Conservation (phyloP, 23 red algal species). For the Gracilaria vermiculophylla region DNA sequence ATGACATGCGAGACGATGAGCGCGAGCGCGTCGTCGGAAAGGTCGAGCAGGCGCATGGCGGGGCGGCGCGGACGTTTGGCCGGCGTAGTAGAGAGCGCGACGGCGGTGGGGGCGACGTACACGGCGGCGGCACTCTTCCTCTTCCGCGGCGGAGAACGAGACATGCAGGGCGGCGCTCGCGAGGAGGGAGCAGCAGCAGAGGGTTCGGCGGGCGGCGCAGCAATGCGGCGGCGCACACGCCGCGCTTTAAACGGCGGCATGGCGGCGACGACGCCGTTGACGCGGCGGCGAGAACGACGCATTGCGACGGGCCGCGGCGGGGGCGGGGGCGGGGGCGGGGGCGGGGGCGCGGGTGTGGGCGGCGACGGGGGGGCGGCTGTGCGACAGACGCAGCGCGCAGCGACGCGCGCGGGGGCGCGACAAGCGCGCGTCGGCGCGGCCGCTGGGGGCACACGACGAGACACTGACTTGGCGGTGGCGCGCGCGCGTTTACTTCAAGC, state of each 20-base stretch:
- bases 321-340: neutral
- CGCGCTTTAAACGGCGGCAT: conserved; percentile 25
- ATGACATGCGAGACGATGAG: conserved; percentile 50
- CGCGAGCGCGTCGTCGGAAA: conserved; percentile 39
- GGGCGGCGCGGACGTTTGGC: conserved; percentile 33
- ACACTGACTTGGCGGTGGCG: conserved; percentile 7
- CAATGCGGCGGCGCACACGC: neutral
- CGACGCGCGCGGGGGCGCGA: neutral
- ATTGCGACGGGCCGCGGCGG: neutral
- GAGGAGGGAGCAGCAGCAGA: neutral
- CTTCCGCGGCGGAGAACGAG: conserved; percentile 10
- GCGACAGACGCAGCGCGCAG: neutral
- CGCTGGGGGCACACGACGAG: neutral
- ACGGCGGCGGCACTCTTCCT: neutral
- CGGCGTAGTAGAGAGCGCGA: neutral
- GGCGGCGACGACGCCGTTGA: neutral
- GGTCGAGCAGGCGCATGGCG: conserved; percentile 39
- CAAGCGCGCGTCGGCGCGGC: conserved; percentile 20
- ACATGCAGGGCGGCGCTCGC: conserved; percentile 34
- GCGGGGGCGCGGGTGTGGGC: neutral
- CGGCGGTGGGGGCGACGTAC: neutral
- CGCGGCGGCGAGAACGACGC: neutral
- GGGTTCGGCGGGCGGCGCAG: neutral
- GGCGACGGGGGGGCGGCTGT: neutral
- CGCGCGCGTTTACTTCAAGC: neutral